Evolutionary conservation across 805 yeast genomes (phyloP), one percentile per base, ranked within the genome.

Genomic region (Candida morakotiae): DNA sequence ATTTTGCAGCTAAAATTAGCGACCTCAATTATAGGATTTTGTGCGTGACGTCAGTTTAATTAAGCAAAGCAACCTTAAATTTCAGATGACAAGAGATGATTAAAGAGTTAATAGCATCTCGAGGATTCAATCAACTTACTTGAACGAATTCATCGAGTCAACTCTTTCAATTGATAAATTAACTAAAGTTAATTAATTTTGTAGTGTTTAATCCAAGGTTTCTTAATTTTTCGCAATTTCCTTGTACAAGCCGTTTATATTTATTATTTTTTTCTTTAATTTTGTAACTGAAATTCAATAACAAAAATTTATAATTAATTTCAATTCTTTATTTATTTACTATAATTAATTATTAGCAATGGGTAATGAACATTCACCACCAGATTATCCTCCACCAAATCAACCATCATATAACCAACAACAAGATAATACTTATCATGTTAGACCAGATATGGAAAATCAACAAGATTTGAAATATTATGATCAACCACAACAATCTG

Each of bases 401-500:
- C 38, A 40, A 31, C 39, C 32, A 6, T 34, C 31, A 16, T 38
- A 39, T 30, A 33, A 24, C 9, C 31, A 43, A 13, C 35, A 40
- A 19, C 30, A 24, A 22, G 25, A 40, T 26, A 28, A 26, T 5
- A 20, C 34, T 17, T 30, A 39, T 11, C 38, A 37, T 23, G 54
- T 47, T 5, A 45, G 44, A 19, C 49, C 53, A 11, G 68, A 66
- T 42, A 48, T 53, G 31, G 71, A 66, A 35, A 43, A 45, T 31
- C 58, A 55, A 40, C 48, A 48, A 14, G 40, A 42, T 17, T 46
- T 41, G 14, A 24, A 44, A 6, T 51, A 47, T 33, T 38, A 43
- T 10, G 69, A 63, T 31, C 58, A 61, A 34, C 73, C 73, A 1
- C 38, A 44, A 20, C 53, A 51, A 14, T 52, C 63, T n/a, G 48